Evolutionary conservation across 2,329 filamentous ascomycete genomes (phyloP).

Genomic region (Tolypocladium cylindrosporum): DNA sequence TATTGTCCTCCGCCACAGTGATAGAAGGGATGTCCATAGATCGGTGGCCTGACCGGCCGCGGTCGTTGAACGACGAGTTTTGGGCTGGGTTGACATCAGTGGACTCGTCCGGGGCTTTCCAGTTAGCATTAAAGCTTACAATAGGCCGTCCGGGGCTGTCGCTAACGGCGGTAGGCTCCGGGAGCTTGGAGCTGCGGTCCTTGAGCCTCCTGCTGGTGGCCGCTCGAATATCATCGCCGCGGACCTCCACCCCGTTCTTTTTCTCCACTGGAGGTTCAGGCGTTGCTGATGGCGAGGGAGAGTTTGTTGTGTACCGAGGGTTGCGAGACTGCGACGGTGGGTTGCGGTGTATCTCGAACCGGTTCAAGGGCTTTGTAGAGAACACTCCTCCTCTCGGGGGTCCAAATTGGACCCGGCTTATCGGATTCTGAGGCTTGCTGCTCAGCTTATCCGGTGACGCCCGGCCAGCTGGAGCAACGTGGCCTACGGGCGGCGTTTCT

Average conservation of each 20-base stretch:
- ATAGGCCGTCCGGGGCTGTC: constrained; percentile 85
- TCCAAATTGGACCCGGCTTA: constrained; percentile 27
- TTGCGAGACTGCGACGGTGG: constrained; percentile 76
- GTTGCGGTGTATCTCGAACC: constrained; percentile 74
- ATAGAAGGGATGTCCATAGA: constrained; percentile 42
- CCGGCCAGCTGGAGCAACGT: constrained; percentile 12
- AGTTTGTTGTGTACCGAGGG: constrained; percentile 66
- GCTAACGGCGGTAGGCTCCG: constrained; percentile 83
- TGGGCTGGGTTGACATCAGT: constrained; percentile 52
- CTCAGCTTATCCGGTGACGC: constrained; percentile 20
- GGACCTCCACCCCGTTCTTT: constrained; percentile 74
- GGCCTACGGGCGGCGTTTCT: constrained; percentile 27
- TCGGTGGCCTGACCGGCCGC: constrained; percentile 14
- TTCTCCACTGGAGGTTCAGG: constrained; percentile 38
- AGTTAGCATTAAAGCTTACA: constrained; percentile 88
- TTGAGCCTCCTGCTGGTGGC: constrained; percentile 84
- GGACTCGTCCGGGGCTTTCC: constrained; percentile 61
- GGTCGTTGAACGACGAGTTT: constrained; percentile 9
- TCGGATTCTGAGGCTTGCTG: constrained; percentile 21
- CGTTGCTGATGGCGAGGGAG: constrained; percentile 21
- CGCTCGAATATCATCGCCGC: constrained; percentile 76
- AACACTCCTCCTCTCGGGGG: constrained; percentile 26
- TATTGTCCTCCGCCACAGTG: constrained; percentile 39
- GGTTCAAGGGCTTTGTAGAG: constrained; percentile 28
- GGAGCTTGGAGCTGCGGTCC: constrained; percentile 78